Evolutionary conservation across 352 stramenopile species (phyloP).

Genomic region (Phytophthora tubulina): DNA sequence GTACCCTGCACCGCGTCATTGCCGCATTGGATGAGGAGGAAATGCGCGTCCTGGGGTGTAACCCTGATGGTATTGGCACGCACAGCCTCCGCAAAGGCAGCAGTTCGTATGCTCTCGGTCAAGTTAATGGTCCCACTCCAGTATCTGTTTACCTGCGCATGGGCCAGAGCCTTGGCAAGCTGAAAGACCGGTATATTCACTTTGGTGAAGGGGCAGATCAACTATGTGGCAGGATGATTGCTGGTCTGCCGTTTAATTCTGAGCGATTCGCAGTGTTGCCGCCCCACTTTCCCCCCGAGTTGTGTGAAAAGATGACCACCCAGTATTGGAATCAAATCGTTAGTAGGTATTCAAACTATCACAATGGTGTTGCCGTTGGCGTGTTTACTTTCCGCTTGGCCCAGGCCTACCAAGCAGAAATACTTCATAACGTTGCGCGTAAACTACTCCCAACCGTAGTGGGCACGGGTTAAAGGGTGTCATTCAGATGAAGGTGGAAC

Average conservation of each 20-base stretch:
- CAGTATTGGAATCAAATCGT: conserved; percentile 1
- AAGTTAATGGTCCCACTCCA: not conserved
- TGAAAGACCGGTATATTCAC: not conserved
- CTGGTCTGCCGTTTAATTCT: not conserved
- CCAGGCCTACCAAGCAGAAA: too few relatives aligned
- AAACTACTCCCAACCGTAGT: too few relatives aligned
- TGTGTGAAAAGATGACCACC: not conserved
- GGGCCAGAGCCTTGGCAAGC: conserved; percentile 1
- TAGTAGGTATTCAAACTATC: not conserved
- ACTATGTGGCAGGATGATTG: not conserved
- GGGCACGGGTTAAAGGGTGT: too few relatives aligned
- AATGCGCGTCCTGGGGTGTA: not conserved
- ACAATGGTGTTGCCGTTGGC: too few relatives aligned
- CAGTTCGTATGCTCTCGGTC: not conserved
- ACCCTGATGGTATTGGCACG: not conserved
- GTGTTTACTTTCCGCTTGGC: too few relatives aligned
- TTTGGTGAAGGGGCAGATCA: not conserved
- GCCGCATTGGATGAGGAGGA: not conserved
- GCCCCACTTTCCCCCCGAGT: not conserved
- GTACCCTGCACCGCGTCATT: not conserved
- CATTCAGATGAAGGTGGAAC: too few relatives aligned
- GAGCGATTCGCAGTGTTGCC: not conserved
- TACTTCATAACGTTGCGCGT: too few relatives aligned
- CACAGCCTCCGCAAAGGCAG: not conserved
- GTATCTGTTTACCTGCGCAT: not conserved